A percentile compares a stretch with the other conserved stretches of the same genome.
Conservation (phyloP, 257 asterid genomes). For the Salvia rosmarinus region DNA sequence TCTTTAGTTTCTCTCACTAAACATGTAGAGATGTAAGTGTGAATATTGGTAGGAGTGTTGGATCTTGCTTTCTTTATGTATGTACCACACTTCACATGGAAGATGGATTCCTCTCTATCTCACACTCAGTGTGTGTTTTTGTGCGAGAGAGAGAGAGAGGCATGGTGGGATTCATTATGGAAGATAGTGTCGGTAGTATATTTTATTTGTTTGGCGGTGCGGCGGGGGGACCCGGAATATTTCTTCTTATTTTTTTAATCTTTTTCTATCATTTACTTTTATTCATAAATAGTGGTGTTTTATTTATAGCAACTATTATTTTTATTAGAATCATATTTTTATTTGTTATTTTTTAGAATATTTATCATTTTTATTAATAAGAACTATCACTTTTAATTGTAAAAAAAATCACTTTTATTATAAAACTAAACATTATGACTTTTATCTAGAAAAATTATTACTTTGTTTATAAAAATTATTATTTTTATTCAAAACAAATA, state of each 20-base stretch:
- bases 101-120: slow-evolving; percentile 15
- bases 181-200: slow-evolving; percentile 42
- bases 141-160: slow-evolving; percentile 29
- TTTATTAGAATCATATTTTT: no score
- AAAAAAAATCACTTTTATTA: no score
- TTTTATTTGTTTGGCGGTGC: slow-evolving; percentile 33
- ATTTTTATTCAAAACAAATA: no score
- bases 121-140: slow-evolving; percentile 22
- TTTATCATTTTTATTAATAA: no score
- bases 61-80: slow-evolving; percentile 14
- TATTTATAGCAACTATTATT: no score
- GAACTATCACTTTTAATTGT: no score
- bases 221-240: slow-evolving; percentile 27
- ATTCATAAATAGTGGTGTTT: no score
- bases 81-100: slow-evolving; percentile 33
- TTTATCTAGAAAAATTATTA: no score
- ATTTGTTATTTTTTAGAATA: no score
- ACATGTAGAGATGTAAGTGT: not conserved
- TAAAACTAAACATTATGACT: no score
- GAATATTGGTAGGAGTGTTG: not conserved
- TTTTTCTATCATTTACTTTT: no score
- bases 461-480: no score
- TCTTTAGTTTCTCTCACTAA: slow-evolving; percentile 19
- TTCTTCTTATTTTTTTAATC: not conserved
- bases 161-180: slow-evolving; percentile 14